These are phyloP conservation scores for Penicillium sp. DNA, from an alignment of 2,329 filamentous ascomycete genomes.

Conservation along the genomic window DNA sequence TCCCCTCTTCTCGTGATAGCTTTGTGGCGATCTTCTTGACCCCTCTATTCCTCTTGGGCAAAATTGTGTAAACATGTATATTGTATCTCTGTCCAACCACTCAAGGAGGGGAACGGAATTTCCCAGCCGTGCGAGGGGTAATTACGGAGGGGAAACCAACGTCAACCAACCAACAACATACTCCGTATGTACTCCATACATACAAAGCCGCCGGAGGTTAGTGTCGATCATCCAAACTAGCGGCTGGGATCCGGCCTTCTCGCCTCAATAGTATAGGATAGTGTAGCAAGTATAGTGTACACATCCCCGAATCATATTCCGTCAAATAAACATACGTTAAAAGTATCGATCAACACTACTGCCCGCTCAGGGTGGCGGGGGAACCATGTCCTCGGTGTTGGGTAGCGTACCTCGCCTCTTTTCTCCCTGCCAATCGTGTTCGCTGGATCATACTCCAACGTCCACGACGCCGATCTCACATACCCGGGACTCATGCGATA, in stretches of 20 bases:
- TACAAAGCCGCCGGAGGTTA: background rate
- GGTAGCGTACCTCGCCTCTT: background rate
- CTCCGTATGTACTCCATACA: too few species aligned
- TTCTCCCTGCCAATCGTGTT: slow-evolving; percentile 1
- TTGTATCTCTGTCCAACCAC: background rate
- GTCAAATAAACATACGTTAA: background rate
- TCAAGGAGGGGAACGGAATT: background rate
- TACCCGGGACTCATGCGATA: background rate
- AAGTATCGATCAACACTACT: background rate
- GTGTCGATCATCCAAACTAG: slow-evolving; percentile 2
- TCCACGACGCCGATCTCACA: slow-evolving; percentile 2
- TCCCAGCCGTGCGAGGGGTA: slow-evolving; percentile 1
- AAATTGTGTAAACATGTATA: background rate
- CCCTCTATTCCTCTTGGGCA: background rate
- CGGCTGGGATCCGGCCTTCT: background rate
- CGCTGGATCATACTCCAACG: background rate
- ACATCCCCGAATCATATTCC: background rate
- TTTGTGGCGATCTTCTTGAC: background rate
- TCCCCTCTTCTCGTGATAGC: slow-evolving; percentile 4
- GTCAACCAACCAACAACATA: too few species aligned
- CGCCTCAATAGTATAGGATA: too few species aligned
- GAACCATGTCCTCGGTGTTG: background rate
- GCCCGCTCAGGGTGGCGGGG: background rate
- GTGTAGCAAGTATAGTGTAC: background rate
- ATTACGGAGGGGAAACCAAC: background rate